Evolutionary conservation across 495 filamentous ascomycete genomes (phyloP), one percentile per base, ranked within the genome.

Genomic region (Thermothielavioides terrestris): DNA sequence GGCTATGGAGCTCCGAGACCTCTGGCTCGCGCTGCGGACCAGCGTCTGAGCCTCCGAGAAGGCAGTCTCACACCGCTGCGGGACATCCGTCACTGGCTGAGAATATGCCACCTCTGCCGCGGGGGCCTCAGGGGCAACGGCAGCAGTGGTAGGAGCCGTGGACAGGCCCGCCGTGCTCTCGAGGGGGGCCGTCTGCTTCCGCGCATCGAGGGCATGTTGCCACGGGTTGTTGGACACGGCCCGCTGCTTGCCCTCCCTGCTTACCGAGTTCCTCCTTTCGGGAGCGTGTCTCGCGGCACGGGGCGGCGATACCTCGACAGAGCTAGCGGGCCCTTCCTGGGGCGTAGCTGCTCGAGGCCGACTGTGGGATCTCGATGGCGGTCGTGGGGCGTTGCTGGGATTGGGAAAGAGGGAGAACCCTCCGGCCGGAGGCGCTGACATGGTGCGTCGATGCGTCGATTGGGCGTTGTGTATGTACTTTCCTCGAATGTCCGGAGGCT

Each of bases 331-430:
- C 43, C 60, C 57, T 38, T 61, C 66, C 23, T 68, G 67, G 21
- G 69, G 68, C 25, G 68, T 70, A 18, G 50, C 50, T 27, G 65
- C 63, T 45, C 69, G 56, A 18, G 69, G 61, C 44, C 66, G 62
- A 27, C 63, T 59, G 35, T 68, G 63, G 48, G 60, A 70, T 53
- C 72, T 61, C 34, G 58, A 62, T 28, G 57, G 58, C 28, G 57
- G 73, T 55, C 56, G 60, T 18, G 62, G 41, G 23, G 28, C 34
- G 42, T 27, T 62, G 46, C 59, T 75, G 22, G 69, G 59, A 49
- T 63, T 71, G 18, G 73, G 73, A 58, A 76, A 76, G 53, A 76
- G 71, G 53, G 73, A 76, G 58, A 76, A 72, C 31, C 73, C 71
- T 54, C 72, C 72, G 7, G 67, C 58, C 3, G 64, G 52, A 10